These are phyloP conservation scores for Russula earlei DNA, from an alignment of 768 basidiomycete species.

Conservation along the genomic window DNA sequence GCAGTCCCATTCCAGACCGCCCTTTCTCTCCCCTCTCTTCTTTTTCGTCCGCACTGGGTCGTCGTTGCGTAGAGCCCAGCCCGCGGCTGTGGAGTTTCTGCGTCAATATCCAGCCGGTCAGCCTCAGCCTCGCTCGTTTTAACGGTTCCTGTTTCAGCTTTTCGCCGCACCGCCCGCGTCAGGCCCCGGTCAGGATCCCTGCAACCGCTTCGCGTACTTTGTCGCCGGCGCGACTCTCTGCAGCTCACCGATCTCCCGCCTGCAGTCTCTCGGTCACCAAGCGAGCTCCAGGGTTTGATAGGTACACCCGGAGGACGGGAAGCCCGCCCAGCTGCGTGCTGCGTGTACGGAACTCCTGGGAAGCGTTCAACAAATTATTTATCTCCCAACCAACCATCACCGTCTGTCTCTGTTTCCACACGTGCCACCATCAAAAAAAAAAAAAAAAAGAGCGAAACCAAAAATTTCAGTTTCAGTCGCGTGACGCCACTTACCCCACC, in stretches of 20 bases:
- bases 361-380: too few species aligned
- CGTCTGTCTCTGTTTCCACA: too few species aligned
- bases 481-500: neutral
- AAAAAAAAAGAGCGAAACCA: too few species aligned
- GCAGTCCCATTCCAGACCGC: neutral
- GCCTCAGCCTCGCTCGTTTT: neutral
- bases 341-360: too few species aligned
- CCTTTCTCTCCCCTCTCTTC: neutral
- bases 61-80: too few species aligned
- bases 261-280: neutral
- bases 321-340: too few species aligned
- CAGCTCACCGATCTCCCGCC: neutral
- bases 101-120: neutral
- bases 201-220: too few species aligned
- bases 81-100: too few species aligned
- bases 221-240: neutral
- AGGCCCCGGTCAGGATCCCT: too few species aligned
- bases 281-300: neutral
- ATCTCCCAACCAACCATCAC: too few species aligned
- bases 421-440: slow-evolving; percentile 1
- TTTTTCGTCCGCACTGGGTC: neutral
- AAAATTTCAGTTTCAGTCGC: neutral
- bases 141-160: slow-evolving; percentile 4
- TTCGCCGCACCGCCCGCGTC: neutral
- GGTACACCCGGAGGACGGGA: too few species aligned